Conservation (phyloP, 2,329 filamentous ascomycete genomes). For the Blastomyces parvus region DNA sequence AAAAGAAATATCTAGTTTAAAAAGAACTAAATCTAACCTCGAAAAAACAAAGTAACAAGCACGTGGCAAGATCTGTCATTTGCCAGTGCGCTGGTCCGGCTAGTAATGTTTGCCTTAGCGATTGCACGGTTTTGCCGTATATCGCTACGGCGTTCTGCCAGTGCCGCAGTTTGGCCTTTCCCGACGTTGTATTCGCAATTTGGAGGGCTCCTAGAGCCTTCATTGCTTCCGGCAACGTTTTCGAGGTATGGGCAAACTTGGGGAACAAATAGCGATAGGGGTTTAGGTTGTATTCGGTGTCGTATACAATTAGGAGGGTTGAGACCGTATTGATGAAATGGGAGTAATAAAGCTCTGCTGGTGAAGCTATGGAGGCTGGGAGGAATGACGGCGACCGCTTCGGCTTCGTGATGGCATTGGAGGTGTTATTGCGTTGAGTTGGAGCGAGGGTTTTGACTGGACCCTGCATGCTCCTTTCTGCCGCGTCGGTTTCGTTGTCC, state of each 20-base stretch:
- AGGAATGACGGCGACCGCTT: background rate
- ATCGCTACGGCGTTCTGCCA: constrained; percentile 32
- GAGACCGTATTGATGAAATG: constrained; percentile 30
- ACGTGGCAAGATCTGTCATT: constrained; percentile 28
- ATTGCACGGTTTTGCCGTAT: constrained; percentile 31
- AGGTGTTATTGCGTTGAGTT: background rate
- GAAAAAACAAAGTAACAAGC: constrained; percentile 27
- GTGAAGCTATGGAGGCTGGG: constrained; percentile 10
- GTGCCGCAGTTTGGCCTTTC: constrained; percentile 26
- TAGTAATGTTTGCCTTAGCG: constrained; percentile 19
- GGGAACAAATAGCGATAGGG: constrained; percentile 30
- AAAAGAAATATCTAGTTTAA: background rate
- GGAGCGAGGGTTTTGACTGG: background rate
- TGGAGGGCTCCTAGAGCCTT: constrained; percentile 34
- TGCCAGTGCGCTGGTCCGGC: constrained; percentile 14
- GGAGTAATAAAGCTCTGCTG: constrained; percentile 28
- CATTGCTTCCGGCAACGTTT: constrained; percentile 31
- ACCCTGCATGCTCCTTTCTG: background rate
- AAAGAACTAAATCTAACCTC: constrained; percentile 21
- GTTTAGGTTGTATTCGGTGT: constrained; percentile 29
- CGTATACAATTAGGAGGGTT: constrained; percentile 29
- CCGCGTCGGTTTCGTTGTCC: background rate
- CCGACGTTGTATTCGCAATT: constrained; percentile 30
- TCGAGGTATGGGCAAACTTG: constrained; percentile 26
- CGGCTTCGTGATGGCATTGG: background rate